Evolutionary conservation across 768 basidiomycete species (phyloP), one percentile per base, ranked within the genome.

Genomic region (Boletus reticuloceps): DNA sequence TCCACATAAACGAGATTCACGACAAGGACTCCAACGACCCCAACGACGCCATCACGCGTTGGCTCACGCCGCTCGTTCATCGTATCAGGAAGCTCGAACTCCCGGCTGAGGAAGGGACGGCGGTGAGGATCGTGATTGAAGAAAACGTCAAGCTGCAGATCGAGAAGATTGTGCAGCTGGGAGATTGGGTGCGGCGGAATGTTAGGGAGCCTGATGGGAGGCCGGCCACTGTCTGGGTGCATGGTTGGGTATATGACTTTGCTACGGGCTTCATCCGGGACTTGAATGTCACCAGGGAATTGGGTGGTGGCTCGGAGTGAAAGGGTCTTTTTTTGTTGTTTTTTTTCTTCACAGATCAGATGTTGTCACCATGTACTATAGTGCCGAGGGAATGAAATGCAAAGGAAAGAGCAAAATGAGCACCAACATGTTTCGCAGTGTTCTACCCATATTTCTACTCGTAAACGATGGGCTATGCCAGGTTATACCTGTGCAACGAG

Each of bases 181-280:
- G 50, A 8, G 42, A 9, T 27, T 55, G 54, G 54, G 42, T 55
- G 25, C 19, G 34, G 9, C 3, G 1, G 2, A 22, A 49, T 10
- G 53, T 22, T 14, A 11, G 34, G 34, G n/a, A 40, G 7, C 5
- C n/a, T n/a, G 6, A 36, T 36, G 51, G 38, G 12, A 64, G 74
- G 65, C 72, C 80, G 34, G 34, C 13, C 34, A 36, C 34, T 11
- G 75, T 86, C n/a, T 77, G 72, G 72, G 79, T 89, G 34, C 88
- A 90, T 58, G 88, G 88, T 37, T 88, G 83, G 86, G 81, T 90
- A 14, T 88, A 87, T 62, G 81, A 87, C 39, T 72, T 89, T 58
- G 75, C 75, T 38, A 77, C 72, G 37, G 89, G 88, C 9, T 71
- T 73, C 51, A 65, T 90, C 62, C 75, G 71, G 64, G 86, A 89